phyloP scores from a whole-genome alignment of 2,329 filamentous ascomycete genomes.

The Dactylellina haptotyla region DNA sequence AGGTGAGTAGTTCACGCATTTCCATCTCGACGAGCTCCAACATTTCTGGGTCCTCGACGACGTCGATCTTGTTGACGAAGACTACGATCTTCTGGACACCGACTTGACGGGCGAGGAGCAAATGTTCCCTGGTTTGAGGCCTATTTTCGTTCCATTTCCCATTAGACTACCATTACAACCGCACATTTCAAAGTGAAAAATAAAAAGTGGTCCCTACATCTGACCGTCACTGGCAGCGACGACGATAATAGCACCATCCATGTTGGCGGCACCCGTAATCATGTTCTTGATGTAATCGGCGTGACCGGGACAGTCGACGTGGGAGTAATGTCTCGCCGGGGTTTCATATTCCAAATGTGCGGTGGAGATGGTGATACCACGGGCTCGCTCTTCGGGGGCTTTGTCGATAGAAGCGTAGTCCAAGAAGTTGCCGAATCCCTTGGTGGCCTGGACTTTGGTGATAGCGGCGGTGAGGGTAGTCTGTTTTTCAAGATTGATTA shows the following conservation, averaged over 20 bases:
- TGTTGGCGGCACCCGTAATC: constrained; percentile 99
- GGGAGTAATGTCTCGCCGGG: constrained; percentile 93
- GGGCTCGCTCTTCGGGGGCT: constrained; percentile 98
- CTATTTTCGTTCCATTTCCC: constrained; percentile 59
- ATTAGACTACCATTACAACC: background rate
- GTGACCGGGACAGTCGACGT: constrained; percentile 99
- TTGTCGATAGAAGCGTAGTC: constrained; percentile 99
- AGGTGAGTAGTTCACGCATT: constrained; percentile 94
- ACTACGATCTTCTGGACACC: constrained; percentile 98
- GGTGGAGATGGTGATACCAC: constrained; percentile 99
- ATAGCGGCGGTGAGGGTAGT: constrained; percentile 98
- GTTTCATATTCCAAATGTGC: constrained; percentile 99
- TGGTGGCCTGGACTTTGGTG: constrained; percentile 96
- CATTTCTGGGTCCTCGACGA: constrained; percentile 98
- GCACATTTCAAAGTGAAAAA: background rate
- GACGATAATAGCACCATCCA: constrained; percentile 99
- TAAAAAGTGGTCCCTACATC: constrained; percentile 71
- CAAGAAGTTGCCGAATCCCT: constrained; percentile 92
- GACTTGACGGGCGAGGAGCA: constrained; percentile 96
- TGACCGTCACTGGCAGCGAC: constrained; percentile 98
- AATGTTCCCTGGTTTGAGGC: constrained; percentile 97
- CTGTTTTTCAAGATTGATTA: constrained; percentile 64
- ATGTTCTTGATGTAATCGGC: constrained; percentile 99
- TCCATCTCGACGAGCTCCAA: constrained; percentile 99
- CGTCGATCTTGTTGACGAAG: constrained; percentile 99